Evolutionary conservation across 2,329 filamentous ascomycete species (phyloP), one percentile per base, ranked within the genome.

Genomic region (Lecanicillium sp.): DNA sequence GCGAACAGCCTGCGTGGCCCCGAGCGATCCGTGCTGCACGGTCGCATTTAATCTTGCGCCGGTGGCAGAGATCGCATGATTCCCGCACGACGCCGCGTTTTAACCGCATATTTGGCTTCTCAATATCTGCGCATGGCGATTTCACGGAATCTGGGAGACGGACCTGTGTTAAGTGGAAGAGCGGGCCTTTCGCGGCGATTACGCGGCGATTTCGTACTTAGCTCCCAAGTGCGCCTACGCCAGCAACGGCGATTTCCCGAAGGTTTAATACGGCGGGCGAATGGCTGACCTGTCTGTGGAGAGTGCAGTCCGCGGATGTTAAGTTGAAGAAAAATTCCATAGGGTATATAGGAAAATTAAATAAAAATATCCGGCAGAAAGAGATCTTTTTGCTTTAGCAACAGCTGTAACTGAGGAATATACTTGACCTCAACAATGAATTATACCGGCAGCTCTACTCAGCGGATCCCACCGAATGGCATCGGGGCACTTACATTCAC

Each of bases 31-130:
- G 50, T 10, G 38, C 17, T 15, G 38, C n/a, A 1, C 46, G 43
- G 37, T 53, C 46, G 39, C 50, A 54, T 43, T 49, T 52, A 36
- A 54, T 46, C 42, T 54, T 53, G 19, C 50, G 46, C n/a, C 41
- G 22, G 17, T 43, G 37, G 22, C 41, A 43, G 13, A 43, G 40
- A 14, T 43, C 41, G 32, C 41, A 43, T n/a, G 41, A 43, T 29
- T 37, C 37, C 11, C 41, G 36, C 32, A 40, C 37, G 5, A 37
- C 11, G 11, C 41, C 41, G 31, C 41, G 41, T 37, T 43, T 43
- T 4, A 43, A 34, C 33, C 41, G 41, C 41, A 43, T 43, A 18
- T 17, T 37, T 17, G 8, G 25, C n/a, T n/a, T n/a, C n/a, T n/a
- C n/a, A n/a, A n/a, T n/a, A n/a, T n/a, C n/a, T n/a, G n/a, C n/a